phyloP scores from a whole-genome alignment of 768 basidiomycete genomes.

The Lactarius sanguifluus region DNA sequence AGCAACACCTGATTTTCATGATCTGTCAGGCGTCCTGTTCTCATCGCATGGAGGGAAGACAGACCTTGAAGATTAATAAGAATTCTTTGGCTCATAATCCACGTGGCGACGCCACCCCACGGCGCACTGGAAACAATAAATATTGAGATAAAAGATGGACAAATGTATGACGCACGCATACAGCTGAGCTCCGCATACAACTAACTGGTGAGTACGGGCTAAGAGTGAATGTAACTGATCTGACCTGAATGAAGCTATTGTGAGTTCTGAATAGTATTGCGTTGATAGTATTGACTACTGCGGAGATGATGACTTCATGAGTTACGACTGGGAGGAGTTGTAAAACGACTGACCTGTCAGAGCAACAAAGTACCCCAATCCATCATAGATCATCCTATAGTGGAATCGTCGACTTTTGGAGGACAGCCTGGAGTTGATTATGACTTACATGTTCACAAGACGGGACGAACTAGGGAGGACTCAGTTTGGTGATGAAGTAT shows the following conservation, averaged over 20 bases:
- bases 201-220: not conserved
- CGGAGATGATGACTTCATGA: not conserved
- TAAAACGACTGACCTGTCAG: conserved; percentile 43
- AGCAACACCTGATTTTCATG: not conserved
- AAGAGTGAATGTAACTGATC: not conserved
- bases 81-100: conserved; percentile 40
- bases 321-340: not conserved
- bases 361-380: conserved; percentile 58
- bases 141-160: not conserved
- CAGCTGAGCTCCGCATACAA: conserved; percentile 10
- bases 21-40: not conserved
- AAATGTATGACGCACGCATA: conserved; percentile 5
- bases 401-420: not conserved
- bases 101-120: conserved; percentile 36
- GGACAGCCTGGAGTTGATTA: not conserved
- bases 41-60: not conserved
- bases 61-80: conserved; percentile 38
- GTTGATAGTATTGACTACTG: conserved; percentile 33
- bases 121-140: not conserved
- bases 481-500: not conserved
- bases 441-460: conserved; percentile 33
- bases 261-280: conserved; percentile 31
- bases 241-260: conserved; percentile 29
- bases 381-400: conserved; percentile 64
- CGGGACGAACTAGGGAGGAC: conserved; percentile 29